Evolutionary conservation across 2,329 filamentous ascomycete genomes (phyloP).

Genomic region (Lasiodiplodia gonubiensis): DNA sequence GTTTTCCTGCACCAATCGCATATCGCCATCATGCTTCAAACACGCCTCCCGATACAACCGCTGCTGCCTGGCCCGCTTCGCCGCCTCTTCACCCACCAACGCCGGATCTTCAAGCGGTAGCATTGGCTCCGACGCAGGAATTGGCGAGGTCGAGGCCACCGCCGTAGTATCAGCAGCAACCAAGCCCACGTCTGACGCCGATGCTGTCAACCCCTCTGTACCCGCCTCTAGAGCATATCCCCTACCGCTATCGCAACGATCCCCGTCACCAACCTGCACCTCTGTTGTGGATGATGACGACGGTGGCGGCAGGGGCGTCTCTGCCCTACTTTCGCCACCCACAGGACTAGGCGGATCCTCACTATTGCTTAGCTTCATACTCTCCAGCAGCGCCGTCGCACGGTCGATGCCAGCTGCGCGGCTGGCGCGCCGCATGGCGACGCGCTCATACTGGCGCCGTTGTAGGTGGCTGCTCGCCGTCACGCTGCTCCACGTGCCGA

Average conservation of each 20-base stretch:
- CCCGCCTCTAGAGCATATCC: background rate
- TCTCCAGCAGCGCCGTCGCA: conserved; percentile 12
- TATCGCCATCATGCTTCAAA: conserved; percentile 37
- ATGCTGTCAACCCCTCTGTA: background rate
- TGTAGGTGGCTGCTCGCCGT: conserved; percentile 60
- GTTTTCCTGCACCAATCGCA: conserved; percentile 39
- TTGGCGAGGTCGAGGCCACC: background rate
- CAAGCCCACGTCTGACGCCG: conserved; percentile 21
- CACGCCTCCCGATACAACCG: conserved; percentile 59
- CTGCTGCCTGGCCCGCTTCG: conserved; percentile 61
- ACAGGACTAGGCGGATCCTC: background rate
- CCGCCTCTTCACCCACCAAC: conserved; percentile 70
- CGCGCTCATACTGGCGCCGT: conserved; percentile 64
- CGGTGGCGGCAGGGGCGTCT: background rate
- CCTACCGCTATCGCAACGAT: background rate
- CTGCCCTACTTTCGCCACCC: background rate
- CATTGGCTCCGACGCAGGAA: conserved; percentile 35
- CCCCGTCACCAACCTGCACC: background rate
- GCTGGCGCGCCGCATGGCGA: conserved; percentile 62
- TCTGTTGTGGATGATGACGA: background rate
- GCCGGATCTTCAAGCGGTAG: conserved; percentile 70
- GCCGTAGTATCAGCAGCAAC: conserved; percentile 23
- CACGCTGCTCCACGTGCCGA: conserved; percentile 64
- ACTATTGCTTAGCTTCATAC: background rate
- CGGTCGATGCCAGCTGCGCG: conserved; percentile 17